Evolutionary conservation across 2,329 filamentous ascomycete genomes (phyloP), one percentile per base, ranked within the genome.

Genomic region (Acrocalymma vagum): DNA sequence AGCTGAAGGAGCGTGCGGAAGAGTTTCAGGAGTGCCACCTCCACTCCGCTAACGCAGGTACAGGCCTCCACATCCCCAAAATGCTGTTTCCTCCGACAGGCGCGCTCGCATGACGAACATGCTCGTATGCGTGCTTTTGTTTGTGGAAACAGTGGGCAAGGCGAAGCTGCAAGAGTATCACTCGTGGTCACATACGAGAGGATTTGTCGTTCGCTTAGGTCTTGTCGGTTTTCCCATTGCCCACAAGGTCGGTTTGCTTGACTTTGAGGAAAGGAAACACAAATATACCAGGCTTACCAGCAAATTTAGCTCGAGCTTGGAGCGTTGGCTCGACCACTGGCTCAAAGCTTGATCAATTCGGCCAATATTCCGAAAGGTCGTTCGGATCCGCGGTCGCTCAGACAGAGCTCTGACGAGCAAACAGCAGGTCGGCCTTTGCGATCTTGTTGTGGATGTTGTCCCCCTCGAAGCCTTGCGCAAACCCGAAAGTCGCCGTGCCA

Each of bases 1-100:
- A 50, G 41, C 18, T 52, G 39, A 51, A 45, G 44, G 42, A 46
- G 42, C 50, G 42, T 48, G 43, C 46, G 57, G 43, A 57, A 45
- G 56, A 43, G 63, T 68, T 67, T 68, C 65, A 67, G 60, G 51
- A 53, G 35, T 40, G 49, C 48, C 38, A 48, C 41, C 51, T 45
- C 44, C 41, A 38, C 47, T 50, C 52, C 54, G 51, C 66, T 68
- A 68, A 62, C 54, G 66, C 65, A 69, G 66, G 66, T 69, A 68
- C 66, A 52, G 48, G 39, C 27, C 38, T 53, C 33, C 31, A 53
- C 51, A 47, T 43, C 53, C 59, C 65, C 45, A 62, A 67, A 60
- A 36, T 28, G 62, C 54, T 51, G 49, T 57, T 63, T 67, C 51
- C 60, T 62, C 64, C 65, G 65, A 57, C 18, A 16, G 32, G 22